Percentiles rank a stretch among this genome's conserved stretches.
Evolutionary conservation across 1,139 yeast species (phyloP).

Genomic region (Geotrichum klebahnii): DNA sequence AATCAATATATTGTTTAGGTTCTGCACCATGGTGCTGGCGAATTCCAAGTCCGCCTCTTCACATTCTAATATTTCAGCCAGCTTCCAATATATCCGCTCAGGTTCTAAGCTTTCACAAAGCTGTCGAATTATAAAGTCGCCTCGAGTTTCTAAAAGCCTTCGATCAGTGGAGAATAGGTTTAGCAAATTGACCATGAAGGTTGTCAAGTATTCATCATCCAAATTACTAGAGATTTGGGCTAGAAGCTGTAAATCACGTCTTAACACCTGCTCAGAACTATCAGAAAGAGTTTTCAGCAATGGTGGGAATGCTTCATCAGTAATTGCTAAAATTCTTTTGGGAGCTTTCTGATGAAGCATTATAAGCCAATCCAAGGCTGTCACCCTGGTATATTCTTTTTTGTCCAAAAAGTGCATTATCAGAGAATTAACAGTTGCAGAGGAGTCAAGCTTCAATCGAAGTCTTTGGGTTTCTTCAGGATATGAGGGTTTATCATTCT

Average conservation of each 20-base stretch:
- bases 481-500: no score
- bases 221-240: constrained; percentile 76
- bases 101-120: constrained; percentile 77
- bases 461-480: no score
- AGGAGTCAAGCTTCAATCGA: constrained; percentile 51
- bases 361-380: constrained; percentile 86
- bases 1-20: constrained; percentile 79
- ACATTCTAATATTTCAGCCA: constrained; percentile 69
- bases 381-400: constrained; percentile 76
- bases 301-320: constrained; percentile 69
- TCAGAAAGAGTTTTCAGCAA: constrained; percentile 78
- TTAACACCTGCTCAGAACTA: constrained; percentile 78
- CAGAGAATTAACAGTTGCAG: constrained; percentile 56
- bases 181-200: constrained; percentile 69
- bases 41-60: constrained; percentile 63
- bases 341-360: constrained; percentile 77
- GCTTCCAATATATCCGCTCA: constrained; percentile 73
- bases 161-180: constrained; percentile 64
- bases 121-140: constrained; percentile 80
- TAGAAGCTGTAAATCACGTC: constrained; percentile 68
- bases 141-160: constrained; percentile 61
- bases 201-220: constrained; percentile 71
- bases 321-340: constrained; percentile 50
- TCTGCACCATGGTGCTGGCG: constrained; percentile 76
- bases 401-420: constrained; percentile 61